Base-by-base conservation (phyloP, 306 rosid genomes). In the Fragaria nilgerrensis region DNA sequence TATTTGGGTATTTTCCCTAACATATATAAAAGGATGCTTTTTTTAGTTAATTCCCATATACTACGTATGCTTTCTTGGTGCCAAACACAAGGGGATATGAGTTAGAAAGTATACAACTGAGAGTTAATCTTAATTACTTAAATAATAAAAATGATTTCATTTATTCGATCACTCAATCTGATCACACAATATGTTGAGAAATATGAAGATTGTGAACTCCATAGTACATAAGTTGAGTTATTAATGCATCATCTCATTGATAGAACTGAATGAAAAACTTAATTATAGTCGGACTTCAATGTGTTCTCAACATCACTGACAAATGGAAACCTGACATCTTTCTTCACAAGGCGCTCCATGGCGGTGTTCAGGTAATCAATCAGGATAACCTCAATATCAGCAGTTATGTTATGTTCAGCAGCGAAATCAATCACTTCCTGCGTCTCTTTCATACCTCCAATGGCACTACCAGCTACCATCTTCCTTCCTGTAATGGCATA, bases 401-500 rank as follows among this genome's bases (percentile, higher is more conserved):
- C 87, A 23, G 82, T 84, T n/a, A 89, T 78, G n/a, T 8, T 45
- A 29, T 87, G 84, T 74, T 89, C 77, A 2, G 91, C 87, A 5
- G 91, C 87, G 65, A 85, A 87, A 68, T 87, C 88, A 22, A 89
- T 4, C 89, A 87, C 84, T 39, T 84, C 91, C 78, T 87, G 91
- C 3, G 36, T 72, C n/a, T 72, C 75, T 16, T 72, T 52, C 75
- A 72, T 34, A 14, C 75, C 61, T 34, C 91, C 89, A 23, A 74
- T 71, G 47, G 0, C 0, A 68, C 87, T 87, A 0, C 93, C 88
- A 34, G 43, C 87, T 2, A 89, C 43, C 25, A 37, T 8, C 76
- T 78, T 62, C n/a, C 72, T 63, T 29, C 78, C 72, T 75, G 71
- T 7, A 43, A 43, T 43, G 10, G 47, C 49, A 43, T 8, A 43